phyloP scores from a whole-genome alignment of 441 rosid genomes.

The Adansonia grandidieri region DNA sequence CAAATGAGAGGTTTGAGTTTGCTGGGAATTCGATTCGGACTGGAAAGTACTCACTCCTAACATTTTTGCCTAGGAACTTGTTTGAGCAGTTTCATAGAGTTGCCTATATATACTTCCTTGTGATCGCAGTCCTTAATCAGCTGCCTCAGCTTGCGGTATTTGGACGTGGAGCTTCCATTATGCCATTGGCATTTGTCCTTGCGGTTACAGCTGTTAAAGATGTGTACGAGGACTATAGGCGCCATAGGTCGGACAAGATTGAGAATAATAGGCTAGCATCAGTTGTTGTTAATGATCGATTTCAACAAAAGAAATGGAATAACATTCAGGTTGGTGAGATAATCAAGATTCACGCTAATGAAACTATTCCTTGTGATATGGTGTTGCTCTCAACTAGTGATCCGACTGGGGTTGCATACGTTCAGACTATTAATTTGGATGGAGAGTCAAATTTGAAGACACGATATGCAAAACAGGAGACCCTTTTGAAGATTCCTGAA shows the following conservation, averaged over 20 bases:
- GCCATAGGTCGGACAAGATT: constrained; percentile 78
- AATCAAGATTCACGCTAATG: constrained; percentile 68
- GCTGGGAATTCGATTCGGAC: constrained; percentile 77
- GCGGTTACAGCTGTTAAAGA: constrained; percentile 92
- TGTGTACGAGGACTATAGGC: constrained; percentile 87
- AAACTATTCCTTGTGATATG: constrained; percentile 93
- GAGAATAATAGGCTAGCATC: constrained; percentile 86
- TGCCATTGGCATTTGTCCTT: constrained; percentile 90
- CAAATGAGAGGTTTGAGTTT: constrained; percentile 77
- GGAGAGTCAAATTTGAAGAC: constrained; percentile 99
- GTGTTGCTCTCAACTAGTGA: constrained; percentile 91
- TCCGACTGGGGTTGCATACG: constrained; percentile 90
- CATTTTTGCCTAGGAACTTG: constrained; percentile 90
- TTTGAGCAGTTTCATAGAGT: constrained; percentile 97
- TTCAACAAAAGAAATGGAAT: constrained; percentile 78
- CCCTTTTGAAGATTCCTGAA: constrained; percentile 61
- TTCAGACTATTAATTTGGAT: constrained; percentile 94
- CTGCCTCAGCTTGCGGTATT: constrained; percentile 98
- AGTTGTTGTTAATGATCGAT: constrained; percentile 55
- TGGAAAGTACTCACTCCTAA: constrained; percentile 71
- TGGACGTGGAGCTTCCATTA: constrained; percentile 79
- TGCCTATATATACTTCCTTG: constrained; percentile 88
- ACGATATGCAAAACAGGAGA: constrained; percentile 97
- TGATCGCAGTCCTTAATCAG: constrained; percentile 92
- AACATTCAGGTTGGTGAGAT: constrained; percentile 80